Conservation (phyloP, 306 rosid genomes). For the Malus sylvestris region DNA sequence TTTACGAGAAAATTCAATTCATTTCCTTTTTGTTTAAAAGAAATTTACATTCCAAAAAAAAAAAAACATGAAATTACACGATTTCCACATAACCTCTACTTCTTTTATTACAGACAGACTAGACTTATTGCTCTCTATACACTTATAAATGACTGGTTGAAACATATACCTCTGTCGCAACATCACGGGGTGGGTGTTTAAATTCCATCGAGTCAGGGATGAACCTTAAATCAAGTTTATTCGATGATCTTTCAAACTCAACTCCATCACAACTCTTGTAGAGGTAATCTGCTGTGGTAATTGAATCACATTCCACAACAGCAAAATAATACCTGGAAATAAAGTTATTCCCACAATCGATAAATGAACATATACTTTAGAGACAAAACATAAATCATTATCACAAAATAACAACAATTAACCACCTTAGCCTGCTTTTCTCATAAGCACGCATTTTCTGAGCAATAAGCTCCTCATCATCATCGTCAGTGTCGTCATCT, state of each 20-base stretch:
- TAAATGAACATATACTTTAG: background rate
- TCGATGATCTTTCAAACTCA: constrained; percentile 69
- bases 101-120: background rate
- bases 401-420: background rate
- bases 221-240: constrained; percentile 82
- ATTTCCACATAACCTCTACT: background rate
- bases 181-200: constrained; percentile 59
- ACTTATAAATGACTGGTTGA: background rate
- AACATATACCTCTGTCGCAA: constrained; percentile 66
- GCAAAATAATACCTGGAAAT: constrained; percentile 68
- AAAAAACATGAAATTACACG: background rate
- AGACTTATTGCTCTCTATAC: background rate
- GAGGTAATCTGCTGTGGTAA: constrained; percentile 65
- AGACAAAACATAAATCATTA: background rate
- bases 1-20: background rate
- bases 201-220: constrained; percentile 81
- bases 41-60: background rate
- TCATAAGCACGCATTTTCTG: constrained; percentile 83
- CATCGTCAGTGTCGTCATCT: constrained; percentile 16
- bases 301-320: constrained; percentile 80
- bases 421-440: constrained; percentile 69
- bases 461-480: constrained; percentile 30
- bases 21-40: background rate
- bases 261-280: constrained; percentile 75
- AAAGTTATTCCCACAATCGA: too few species aligned